phyloP scores from a whole-genome alignment of 73 alveolate species.

The Tetrahymena elliotti region DNA sequence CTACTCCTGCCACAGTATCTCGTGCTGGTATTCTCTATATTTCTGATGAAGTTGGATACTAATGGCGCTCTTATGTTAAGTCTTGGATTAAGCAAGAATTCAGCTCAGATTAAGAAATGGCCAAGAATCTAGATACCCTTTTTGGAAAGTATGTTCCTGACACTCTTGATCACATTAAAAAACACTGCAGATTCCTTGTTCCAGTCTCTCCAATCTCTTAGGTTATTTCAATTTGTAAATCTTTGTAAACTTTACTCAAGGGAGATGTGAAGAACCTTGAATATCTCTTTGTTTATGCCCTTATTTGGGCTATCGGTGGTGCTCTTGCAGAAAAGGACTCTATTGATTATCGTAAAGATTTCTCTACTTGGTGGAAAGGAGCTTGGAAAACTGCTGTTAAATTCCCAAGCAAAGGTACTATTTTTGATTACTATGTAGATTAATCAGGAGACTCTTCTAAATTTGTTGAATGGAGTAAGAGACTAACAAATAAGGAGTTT shows the following conservation, averaged over 20 bases:
- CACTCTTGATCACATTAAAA: slow-evolving; percentile 66
- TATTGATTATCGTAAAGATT: slow-evolving; percentile 95
- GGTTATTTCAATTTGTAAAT: slow-evolving; percentile 87
- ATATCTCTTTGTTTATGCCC: slow-evolving; percentile 94
- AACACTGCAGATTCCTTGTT: slow-evolving; percentile 80
- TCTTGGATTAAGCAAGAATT: slow-evolving; percentile 85
- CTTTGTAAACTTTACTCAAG: slow-evolving; percentile 86
- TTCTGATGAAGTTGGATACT: slow-evolving; percentile 85
- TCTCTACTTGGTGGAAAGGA: slow-evolving; percentile 99
- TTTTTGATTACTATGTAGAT: slow-evolving; percentile 97
- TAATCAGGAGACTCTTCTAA: slow-evolving; percentile 81
- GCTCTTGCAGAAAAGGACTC: slow-evolving; percentile 98
- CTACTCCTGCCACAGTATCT: slow-evolving; percentile 99
- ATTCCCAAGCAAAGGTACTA: slow-evolving; percentile 99
- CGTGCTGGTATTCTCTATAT: slow-evolving; percentile 99
- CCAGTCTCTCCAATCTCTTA: slow-evolving; percentile 88
- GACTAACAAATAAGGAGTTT: slow-evolving; percentile 71
- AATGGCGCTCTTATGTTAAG: slow-evolving; percentile 86
- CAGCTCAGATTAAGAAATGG: slow-evolving; percentile 54
- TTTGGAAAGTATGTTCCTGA: slow-evolving; percentile 82
- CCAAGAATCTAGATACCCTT: slow-evolving; percentile 48
- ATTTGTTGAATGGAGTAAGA: slow-evolving; percentile 95
- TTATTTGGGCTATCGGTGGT: slow-evolving; percentile 98
- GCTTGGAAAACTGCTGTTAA: slow-evolving; percentile 97
- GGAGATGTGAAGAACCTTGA: slow-evolving; percentile 90